Conservation (phyloP, 768 basidiomycete genomes). For the Sarcomyxa edulis region DNA sequence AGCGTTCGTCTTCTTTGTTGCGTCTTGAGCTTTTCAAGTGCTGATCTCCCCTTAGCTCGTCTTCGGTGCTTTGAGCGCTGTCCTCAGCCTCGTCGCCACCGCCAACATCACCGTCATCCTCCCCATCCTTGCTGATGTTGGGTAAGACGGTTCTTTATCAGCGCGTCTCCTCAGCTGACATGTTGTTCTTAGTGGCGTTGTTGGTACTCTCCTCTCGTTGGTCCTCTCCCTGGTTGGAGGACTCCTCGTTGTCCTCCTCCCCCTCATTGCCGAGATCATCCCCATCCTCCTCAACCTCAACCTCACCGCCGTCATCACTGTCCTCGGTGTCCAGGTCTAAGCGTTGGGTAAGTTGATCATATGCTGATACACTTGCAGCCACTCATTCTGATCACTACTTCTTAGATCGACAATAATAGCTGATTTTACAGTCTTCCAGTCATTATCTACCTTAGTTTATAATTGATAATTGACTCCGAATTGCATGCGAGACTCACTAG, state of each 20-base stretch:
- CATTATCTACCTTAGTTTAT: too few species aligned
- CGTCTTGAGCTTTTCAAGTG: neutral
- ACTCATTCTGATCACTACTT: constrained; percentile 3
- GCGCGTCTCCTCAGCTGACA: neutral
- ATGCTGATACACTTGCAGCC: too few species aligned
- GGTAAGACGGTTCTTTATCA: constrained; percentile 12
- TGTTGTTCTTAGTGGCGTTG: constrained; percentile 5
- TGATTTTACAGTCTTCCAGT: too few species aligned
- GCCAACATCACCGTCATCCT: constrained; percentile 8
- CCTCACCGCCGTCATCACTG: constrained; percentile 9
- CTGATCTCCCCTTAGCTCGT: constrained; percentile 12
- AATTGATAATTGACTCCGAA: too few species aligned
- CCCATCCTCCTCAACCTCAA: constrained; percentile 11
- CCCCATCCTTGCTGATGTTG: constrained; percentile 12
- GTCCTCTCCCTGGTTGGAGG: constrained; percentile 14
- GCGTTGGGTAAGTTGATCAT: too few species aligned
- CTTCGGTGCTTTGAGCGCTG: constrained; percentile 10
- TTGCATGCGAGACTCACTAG: too few species aligned
- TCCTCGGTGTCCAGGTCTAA: constrained; percentile 12
- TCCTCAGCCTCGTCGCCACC: constrained; percentile 7
- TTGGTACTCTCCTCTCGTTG: constrained; percentile 11
- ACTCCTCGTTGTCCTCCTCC: constrained; percentile 12
- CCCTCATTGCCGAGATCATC: constrained; percentile 11
- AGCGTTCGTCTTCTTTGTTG: constrained; percentile 10
- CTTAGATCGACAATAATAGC: too few species aligned